Base-by-base conservation (phyloP, 768 basidiomycete genomes). In the Pholiota microspora region DNA sequence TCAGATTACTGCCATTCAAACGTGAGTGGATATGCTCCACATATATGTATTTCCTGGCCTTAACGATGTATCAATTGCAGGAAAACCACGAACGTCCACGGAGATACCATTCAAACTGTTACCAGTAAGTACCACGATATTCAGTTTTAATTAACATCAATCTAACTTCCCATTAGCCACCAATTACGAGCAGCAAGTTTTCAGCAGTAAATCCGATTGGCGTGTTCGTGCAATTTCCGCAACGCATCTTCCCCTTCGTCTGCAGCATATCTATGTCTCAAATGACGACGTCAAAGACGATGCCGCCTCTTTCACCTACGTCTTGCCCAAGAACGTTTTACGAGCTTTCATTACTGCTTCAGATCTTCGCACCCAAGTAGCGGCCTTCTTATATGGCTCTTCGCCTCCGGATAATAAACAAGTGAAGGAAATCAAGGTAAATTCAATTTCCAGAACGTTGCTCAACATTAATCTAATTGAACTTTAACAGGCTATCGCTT, bases 211-310 rank as follows among this genome's bases (percentile, higher is more conserved):
- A 77, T 98, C 97, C 3, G 97, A 99, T 70, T 99, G 97, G 97
- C 93, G 97, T 63, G 92, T 98, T 28, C 89, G 97, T 58, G 97
- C 97, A 29, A 98, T 99, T 64, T 95, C 94, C 13, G 90, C 97
- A 0, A 98, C 95, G 18, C 95, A 99, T 71, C 81, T 99, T 44
- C 86, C 96, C 3, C 85, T 99, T 57, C 93, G 97, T 65, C 79
- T 98, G 56, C 95, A 98, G 68, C 95, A 99, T 68, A 97, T 98
- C 71, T 98, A 97, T 69, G 97, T 99, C 28, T 96, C 94, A 36
- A 99, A 98, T 66, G 97, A 99, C 64, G 96, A 99, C 66, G 95
- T 99, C 65, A 96, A 96, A 71, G 97, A 99, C 66, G 97, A 98
- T 64, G 94, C 95, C 4, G 86, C 88, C 21, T 92, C 92, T 7